Base-by-base conservation (phyloP, 1,139 yeast genomes). In the Yamadazyma sp. region DNA sequence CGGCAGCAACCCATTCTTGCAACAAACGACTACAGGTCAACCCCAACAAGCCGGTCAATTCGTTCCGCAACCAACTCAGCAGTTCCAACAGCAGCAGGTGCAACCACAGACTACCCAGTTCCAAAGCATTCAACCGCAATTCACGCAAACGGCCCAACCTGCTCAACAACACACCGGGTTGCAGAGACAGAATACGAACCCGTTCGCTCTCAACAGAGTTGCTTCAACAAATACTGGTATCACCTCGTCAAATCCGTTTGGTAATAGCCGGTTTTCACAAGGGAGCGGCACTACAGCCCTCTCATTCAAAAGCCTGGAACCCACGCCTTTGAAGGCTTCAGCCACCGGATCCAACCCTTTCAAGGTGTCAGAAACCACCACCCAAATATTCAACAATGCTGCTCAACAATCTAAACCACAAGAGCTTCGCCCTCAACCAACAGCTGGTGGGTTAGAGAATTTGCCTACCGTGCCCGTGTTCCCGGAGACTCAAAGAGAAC, bases 381-480 rank as follows among this genome's bases (percentile, higher is more conserved):
- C 64, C 25, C 54, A 55, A 31, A 58, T 69, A 31, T 70, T 71
- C 45, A 49, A 63, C 38, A 50, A 51, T 27, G 65, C 56, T 15
- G 50, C 54, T 11, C 23, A 28, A 15, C 55, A 44, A 40, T 37
- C 41, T 24, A 44, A 46, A 18, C 54, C 54, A 33, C 54, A 48
- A 17, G 60, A 58, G 14, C 44, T 77, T 38, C 62, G 65, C 43
- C 65, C 71, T 10, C 83, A 78, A 50, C 69, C 76, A 3, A 81
- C 87, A 2, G 83, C 86, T 16, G 88, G 87, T 4, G 88, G 88
- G 0, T 68, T 79, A 43, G 88, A 82, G 54, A 65, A 66, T 39
- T 50, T 81, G 30, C 82, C 82, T 3, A 81, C 87, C 0, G 59
- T 77, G 3, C 75, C 87, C 3, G 84, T 81, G 1, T 82, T 82